A percentile compares a stretch with the other conserved stretches of the same genome.
phyloP scores from a whole-genome alignment of 2,329 filamentous ascomycete genomes.

The Graphium sp. region DNA sequence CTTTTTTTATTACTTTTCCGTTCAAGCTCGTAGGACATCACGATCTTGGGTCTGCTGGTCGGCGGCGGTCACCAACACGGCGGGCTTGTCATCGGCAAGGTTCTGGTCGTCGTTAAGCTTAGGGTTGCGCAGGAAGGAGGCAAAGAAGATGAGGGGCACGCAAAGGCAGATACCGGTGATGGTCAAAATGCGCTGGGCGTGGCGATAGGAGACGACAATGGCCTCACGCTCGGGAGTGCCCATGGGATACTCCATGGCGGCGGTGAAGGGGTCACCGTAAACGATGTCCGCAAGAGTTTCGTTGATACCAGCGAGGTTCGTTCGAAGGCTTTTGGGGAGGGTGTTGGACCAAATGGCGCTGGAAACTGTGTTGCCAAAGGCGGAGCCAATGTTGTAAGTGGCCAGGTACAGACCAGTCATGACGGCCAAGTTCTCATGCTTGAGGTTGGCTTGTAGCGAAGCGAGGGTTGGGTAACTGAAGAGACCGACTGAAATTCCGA shows the following conservation, averaged over 20 bases:
- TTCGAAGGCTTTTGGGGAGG: slow-evolving; percentile 25
- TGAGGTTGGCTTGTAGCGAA: slow-evolving; percentile 21
- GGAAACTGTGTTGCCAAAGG: slow-evolving; percentile 41
- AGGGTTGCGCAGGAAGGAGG: slow-evolving; percentile 23
- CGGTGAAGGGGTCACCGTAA: slow-evolving; percentile 18
- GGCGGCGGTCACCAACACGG: too few species aligned
- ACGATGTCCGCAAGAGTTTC: slow-evolving; percentile 16
- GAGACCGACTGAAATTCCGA: slow-evolving; percentile 47
- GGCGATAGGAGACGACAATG: slow-evolving; percentile 25
- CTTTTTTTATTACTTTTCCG: too few species aligned
- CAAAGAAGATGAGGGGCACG: slow-evolving; percentile 27
- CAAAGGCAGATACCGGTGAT: slow-evolving; percentile 31
- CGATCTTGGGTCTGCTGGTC: too few species aligned
- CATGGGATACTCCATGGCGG: slow-evolving; percentile 17
- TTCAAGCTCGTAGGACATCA: too few species aligned
- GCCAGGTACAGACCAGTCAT: slow-evolving; percentile 47
- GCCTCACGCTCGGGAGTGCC: slow-evolving; percentile 23
- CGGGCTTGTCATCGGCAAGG: slow-evolving; percentile 18
- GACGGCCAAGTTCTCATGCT: slow-evolving; percentile 40
- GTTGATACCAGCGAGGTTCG: slow-evolving; percentile 18
- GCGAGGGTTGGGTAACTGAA: slow-evolving; percentile 35
- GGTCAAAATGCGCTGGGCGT: slow-evolving; percentile 26
- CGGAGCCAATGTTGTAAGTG: slow-evolving; percentile 45
- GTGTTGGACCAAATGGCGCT: slow-evolving; percentile 46
- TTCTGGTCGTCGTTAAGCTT: slow-evolving; percentile 27